Percentiles rank a stretch among this genome's conserved stretches.
phyloP scores from a whole-genome alignment of 345 rosid genomes.

The Turritis glabra region DNA sequence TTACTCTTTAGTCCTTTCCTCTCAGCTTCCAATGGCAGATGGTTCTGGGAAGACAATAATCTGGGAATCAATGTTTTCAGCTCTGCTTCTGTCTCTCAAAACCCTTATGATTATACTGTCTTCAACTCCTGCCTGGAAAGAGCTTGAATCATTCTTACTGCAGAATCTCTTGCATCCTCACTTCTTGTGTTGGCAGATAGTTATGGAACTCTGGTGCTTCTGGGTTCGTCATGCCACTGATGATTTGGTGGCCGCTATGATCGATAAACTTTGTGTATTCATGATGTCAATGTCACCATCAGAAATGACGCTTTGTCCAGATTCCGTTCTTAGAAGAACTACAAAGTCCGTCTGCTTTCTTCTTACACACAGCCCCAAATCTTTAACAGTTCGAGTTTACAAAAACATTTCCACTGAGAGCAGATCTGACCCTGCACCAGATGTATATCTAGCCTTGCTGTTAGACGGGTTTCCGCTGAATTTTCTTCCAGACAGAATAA shows the following conservation, averaged over 20 bases:
- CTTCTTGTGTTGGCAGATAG: constrained; percentile 75
- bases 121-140: constrained; percentile 67
- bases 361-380: constrained; percentile 52
- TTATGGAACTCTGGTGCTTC: constrained; percentile 87
- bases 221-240: constrained; percentile 61
- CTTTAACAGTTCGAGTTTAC: constrained; percentile 60
- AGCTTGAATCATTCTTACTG: constrained; percentile 59
- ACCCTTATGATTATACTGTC: constrained; percentile 65
- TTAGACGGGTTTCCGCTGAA: constrained; percentile 77
- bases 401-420: constrained; percentile 43
- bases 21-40: constrained; percentile 61
- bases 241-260: constrained; percentile 46
- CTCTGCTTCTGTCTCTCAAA: constrained; percentile 65
- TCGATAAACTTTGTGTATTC: constrained; percentile 54
- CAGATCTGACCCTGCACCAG: constrained; percentile 47
- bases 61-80: constrained; percentile 73
- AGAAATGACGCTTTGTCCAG: constrained; percentile 52
- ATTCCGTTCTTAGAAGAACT: constrained; percentile 68
- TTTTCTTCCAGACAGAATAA: constrained; percentile 52
- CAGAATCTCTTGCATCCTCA: constrained; percentile 88
- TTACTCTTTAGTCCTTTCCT: constrained; percentile 62
- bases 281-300: constrained; percentile 54
- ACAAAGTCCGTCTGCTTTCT: constrained; percentile 65
- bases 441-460: constrained; percentile 59
- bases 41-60: constrained; percentile 53